Evolutionary conservation across 495 filamentous ascomycete genomes (phyloP), one percentile per base, ranked within the genome.

Genomic region (Xylaria grammica): DNA sequence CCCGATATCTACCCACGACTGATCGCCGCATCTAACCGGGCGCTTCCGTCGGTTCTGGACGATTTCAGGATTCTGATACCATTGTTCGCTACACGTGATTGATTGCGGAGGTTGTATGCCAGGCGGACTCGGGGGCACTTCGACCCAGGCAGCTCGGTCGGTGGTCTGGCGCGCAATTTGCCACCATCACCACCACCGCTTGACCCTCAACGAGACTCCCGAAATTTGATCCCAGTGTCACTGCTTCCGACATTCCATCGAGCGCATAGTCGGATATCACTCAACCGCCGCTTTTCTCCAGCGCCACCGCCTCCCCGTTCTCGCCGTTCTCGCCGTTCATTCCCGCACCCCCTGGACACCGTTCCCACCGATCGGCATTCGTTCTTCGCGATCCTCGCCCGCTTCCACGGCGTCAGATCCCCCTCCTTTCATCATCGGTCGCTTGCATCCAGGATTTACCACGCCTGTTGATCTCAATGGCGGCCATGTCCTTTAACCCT

Each of bases 401-500:
- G 58, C 58, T 44, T 59, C 22, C 66, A 36, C 46, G 44, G 48
- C 52, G 50, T 55, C 50, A 53, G 63, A 69, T 58, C 34, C 50
- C 59, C 29, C 54, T 24, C 42, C 46, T 42, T 63, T 56, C 62
- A 38, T 57, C 54, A 24, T 52, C 49, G 49, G 59, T 44, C 17
- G 42, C 24, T 70, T 63, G 38, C 36, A 42, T 44, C 59, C 32
- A 52, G 15, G 38, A 32, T 29, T 26, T 5, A 19, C 22, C 7
- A 58, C 60, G 58, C 52, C 71, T 59, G 63, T 55, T 42, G 61
- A 72, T 59, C 61, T 68, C 70, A 62, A 73, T 74, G 64, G 71
- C 71, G 73, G 80, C 74, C 73, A 83, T 83, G 81, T 82, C 77
- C 71, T 82, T 84, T 76, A 82, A 85, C 70, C 84, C 84, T 42